Base-by-base conservation (phyloP, 1,139 yeast species). In the Sugiyamaella paludigena region DNA sequence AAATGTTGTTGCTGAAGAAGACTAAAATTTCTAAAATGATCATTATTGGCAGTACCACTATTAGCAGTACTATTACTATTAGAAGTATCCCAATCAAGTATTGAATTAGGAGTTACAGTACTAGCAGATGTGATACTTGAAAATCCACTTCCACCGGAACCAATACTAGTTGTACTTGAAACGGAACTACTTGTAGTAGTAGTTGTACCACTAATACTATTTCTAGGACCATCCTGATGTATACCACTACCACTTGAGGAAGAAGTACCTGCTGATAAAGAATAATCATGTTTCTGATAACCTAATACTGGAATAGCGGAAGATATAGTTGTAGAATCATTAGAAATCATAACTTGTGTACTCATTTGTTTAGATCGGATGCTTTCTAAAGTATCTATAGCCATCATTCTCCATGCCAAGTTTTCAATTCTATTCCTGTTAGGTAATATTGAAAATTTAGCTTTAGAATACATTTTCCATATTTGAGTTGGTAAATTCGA, bases 331-430 rank as follows among this genome's bases (percentile, higher is more conserved):
- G 27, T 28, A 9, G 33, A 13, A 2, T 39, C 24, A 10, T 33
- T 19, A 19, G 24, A 19, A 4, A 5, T 19, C 24, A 19, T 19
- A 26, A 28, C n/a, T 11, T 36, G 8, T 31, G 5, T 6, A 3
- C 5, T 31, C 24, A n/a, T 24, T 30, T 28, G 13, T 12, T 29
- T 38, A 10, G 39, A 27, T 19, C 29, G 11, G 7, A 31, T 7
- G 2, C 38, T 32, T 8, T 26, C 16, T 5, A 28, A 28, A 24
- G 33, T 31, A n/a, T 79, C 78, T 60, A 84, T 71, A 45, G 76
- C 78, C 89, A 87, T 84, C 80, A 88, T 77, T 54, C 96, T 69
- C 96, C 96, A 87, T 10, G 94, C 83, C 45, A 87, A 69, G 64
- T 87, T 87, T 63, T 85, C 88, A 82, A 87, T 83, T 42, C 96